A percentile compares a stretch with the other conserved stretches of the same genome.
phyloP scores from a whole-genome alignment of 192 early-diverging fungal genomes.

The Funneliformis geosporum region DNA sequence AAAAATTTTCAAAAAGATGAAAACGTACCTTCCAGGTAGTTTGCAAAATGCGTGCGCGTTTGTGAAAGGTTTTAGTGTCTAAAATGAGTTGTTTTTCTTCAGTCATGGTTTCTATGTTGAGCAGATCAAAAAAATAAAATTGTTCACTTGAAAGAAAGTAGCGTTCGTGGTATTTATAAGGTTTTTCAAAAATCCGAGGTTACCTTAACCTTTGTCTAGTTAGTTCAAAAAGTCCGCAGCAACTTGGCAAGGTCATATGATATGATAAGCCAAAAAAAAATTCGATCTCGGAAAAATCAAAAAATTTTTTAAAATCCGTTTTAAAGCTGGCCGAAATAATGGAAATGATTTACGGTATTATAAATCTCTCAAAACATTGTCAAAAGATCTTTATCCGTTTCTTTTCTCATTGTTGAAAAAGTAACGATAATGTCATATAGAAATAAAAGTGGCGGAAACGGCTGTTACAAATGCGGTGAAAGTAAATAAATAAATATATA shows the following conservation, averaged over 20 bases:
- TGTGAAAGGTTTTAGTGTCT: conserved; percentile 50
- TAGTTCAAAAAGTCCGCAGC: background rate
- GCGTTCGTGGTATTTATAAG: background rate
- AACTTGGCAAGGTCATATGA: no score
- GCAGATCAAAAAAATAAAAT: background rate
- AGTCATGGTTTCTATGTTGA: background rate
- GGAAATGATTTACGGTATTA: background rate
- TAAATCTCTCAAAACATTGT: background rate
- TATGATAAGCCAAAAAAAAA: no score
- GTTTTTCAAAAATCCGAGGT: background rate
- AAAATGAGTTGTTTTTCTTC: conserved; percentile 18
- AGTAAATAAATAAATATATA: background rate
- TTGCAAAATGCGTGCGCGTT: conserved; percentile 42
- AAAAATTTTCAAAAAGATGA: background rate
- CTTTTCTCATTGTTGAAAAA: background rate
- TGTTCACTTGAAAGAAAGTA: background rate
- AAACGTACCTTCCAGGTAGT: conserved; percentile 47
- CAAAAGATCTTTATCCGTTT: background rate
- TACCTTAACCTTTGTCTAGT: background rate
- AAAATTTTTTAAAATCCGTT: background rate
- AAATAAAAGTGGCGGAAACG: background rate
- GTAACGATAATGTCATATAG: background rate
- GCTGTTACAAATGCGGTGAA: conserved; percentile 16
- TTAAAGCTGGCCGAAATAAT: background rate
- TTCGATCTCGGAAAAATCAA: no score